Evolutionary conservation across 768 basidiomycete species (phyloP).

Genomic region (Coprinopsis strossmayeri): DNA sequence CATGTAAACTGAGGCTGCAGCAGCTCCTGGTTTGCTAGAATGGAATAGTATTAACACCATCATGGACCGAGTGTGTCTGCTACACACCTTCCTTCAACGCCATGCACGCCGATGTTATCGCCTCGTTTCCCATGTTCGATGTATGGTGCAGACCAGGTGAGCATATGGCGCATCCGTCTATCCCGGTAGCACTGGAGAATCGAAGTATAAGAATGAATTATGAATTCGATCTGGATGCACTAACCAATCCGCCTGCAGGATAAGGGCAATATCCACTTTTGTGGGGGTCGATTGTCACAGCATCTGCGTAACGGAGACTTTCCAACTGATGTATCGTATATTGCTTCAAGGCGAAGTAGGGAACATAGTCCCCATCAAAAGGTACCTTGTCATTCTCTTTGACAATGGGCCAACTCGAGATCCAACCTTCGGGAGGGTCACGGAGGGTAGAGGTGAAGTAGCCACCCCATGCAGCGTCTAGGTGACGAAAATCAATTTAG

Average conservation of each 20-base stretch:
- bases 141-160: constrained; percentile 32
- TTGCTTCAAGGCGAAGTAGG: constrained; percentile 21
- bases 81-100: constrained; percentile 40
- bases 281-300: constrained; percentile 35
- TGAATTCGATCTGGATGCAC: not conserved
- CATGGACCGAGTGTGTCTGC: too few relatives aligned
- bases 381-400: constrained; percentile 6
- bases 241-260: constrained; percentile 33
- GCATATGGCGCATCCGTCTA: constrained; percentile 26
- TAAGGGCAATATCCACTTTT: constrained; percentile 38
- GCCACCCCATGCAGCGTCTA: constrained; percentile 40
- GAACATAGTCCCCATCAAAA: constrained; percentile 16
- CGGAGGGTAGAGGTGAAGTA: constrained; percentile 33
- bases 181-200: constrained; percentile 26
- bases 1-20: constrained; percentile 30
- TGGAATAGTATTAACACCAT: not conserved
- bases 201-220: not conserved
- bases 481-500: too few relatives aligned
- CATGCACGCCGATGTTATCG: constrained; percentile 36
- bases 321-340: constrained; percentile 24
- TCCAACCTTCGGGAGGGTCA: constrained; percentile 10
- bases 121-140: constrained; percentile 16
- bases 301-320: constrained; percentile 23
- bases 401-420: not conserved
- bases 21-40: constrained; percentile 40